These are phyloP conservation scores for Acer saccharum DNA, from an alignment of 345 rosid genomes.

Conservation along the genomic window DNA sequence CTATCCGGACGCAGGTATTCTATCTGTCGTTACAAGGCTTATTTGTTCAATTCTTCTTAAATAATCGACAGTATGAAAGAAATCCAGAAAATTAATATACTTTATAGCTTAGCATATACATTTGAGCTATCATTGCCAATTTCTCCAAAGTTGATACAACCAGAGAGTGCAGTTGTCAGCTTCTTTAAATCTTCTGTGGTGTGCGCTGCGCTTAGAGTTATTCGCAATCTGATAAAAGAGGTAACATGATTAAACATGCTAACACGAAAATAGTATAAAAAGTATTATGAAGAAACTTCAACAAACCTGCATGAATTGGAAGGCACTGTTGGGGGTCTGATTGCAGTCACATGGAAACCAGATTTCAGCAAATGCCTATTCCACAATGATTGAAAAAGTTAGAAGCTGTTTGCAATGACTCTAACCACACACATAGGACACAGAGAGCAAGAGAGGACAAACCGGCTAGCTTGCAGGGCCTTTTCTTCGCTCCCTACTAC, in stretches of 20 bases:
- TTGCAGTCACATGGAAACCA: slow-evolving; percentile 94
- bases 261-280: neutral
- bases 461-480: slow-evolving; percentile 87
- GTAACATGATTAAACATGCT: neutral
- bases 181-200: slow-evolving; percentile 74
- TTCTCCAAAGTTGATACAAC: slow-evolving; percentile 53
- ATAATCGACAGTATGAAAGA: neutral
- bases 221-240: slow-evolving; percentile 57
- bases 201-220: slow-evolving; percentile 77
- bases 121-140: slow-evolving; percentile 30
- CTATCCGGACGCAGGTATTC: neutral
- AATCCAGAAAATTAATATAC: neutral
- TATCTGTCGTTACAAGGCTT: neutral
- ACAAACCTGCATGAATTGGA: slow-evolving; percentile 90
- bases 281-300: neutral
- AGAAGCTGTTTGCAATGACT: slow-evolving; percentile 21
- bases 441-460: slow-evolving; percentile 24
- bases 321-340: slow-evolving; percentile 97
- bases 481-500: slow-evolving; percentile 84
- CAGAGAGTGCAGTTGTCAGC: slow-evolving; percentile 59
- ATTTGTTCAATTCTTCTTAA: neutral
- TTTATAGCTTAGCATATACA: slow-evolving; percentile 46
- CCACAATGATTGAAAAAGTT: slow-evolving; percentile 16
- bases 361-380: slow-evolving; percentile 69
- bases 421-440: neutral